Conservation (phyloP, 768 basidiomycete genomes). For the Lyophyllum atratum region DNA sequence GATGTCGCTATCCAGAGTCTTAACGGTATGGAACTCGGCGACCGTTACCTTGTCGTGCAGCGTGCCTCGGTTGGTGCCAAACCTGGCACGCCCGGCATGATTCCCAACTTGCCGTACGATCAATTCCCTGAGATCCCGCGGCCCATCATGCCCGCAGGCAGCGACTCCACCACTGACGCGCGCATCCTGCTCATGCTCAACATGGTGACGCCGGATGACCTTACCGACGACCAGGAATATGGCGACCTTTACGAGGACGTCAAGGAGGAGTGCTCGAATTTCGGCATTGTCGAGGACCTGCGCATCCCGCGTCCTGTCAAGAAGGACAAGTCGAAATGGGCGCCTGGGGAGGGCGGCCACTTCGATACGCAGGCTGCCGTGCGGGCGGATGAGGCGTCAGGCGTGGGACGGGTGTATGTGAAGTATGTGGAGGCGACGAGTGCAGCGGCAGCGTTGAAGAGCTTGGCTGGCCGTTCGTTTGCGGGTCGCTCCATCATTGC, state of each 20-base stretch:
- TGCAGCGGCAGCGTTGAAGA: slow-evolving; percentile 75
- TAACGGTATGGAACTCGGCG: slow-evolving; percentile 97
- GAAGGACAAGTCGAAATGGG: slow-evolving; percentile 83
- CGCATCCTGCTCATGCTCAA: slow-evolving; percentile 96
- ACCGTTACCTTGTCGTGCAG: slow-evolving; percentile 93
- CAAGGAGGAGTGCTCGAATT: slow-evolving; percentile 84
- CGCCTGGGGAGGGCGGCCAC: slow-evolving; percentile 56
- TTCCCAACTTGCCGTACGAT: slow-evolving; percentile 74
- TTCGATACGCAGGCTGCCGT: slow-evolving; percentile 67
- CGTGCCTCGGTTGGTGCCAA: slow-evolving; percentile 94
- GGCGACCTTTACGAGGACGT: slow-evolving; percentile 94
- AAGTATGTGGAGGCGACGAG: slow-evolving; percentile 68
- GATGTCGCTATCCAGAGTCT: slow-evolving; percentile 96
- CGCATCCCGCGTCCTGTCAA: slow-evolving; percentile 88
- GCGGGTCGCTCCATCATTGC: slow-evolving; percentile 87
- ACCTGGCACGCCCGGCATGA: slow-evolving; percentile 62
- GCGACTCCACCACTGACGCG: slow-evolving; percentile 59
- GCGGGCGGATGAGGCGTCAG: slow-evolving; percentile 83
- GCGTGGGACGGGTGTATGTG: slow-evolving; percentile 96
- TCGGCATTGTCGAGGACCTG: slow-evolving; percentile 81
- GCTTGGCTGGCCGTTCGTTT: slow-evolving; percentile 87
- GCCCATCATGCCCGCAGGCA: slow-evolving; percentile 84
- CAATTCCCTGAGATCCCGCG: slow-evolving; percentile 83
- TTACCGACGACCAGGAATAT: slow-evolving; percentile 89
- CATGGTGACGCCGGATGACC: slow-evolving; percentile 96